Conservation (phyloP, 768 basidiomycete genomes). For the Russula abietina region DNA sequence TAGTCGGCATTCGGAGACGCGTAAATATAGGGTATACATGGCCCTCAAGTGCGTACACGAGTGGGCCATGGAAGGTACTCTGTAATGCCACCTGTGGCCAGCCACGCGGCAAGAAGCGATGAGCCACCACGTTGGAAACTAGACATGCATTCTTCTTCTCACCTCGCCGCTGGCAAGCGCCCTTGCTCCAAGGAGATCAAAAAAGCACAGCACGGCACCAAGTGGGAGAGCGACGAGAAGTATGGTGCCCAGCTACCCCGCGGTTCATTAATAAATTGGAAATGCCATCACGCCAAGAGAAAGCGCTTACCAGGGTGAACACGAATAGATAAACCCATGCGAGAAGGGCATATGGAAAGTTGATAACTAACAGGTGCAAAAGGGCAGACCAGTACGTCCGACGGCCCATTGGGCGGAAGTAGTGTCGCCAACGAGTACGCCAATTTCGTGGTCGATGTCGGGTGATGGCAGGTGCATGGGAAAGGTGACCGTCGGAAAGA, state of each 20-base stretch:
- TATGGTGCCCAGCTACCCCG: slow-evolving; percentile 63
- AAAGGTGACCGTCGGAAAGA: slow-evolving; percentile 5
- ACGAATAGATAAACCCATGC: slow-evolving; percentile 79
- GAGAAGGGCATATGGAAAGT: slow-evolving; percentile 72
- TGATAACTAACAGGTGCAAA: slow-evolving; percentile 64
- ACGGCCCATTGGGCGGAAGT: slow-evolving; percentile 57
- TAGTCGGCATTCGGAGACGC: slow-evolving; percentile 47
- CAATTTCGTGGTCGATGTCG: slow-evolving; percentile 13
- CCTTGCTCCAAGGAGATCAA: slow-evolving; percentile 69
- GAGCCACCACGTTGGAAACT: not conserved
- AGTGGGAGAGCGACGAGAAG: slow-evolving; percentile 74
- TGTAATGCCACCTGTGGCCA: slow-evolving; percentile 54
- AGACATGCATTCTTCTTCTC: slow-evolving; percentile 17
- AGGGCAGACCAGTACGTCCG: slow-evolving; percentile 58
- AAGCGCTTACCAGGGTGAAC: slow-evolving; percentile 60
- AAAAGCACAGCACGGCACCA: slow-evolving; percentile 71
- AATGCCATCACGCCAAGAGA: slow-evolving; percentile 16
- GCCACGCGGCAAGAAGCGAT: not conserved
- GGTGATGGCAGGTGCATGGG: slow-evolving; percentile 15
- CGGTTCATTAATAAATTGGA: not conserved
- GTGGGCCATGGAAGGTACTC: slow-evolving; percentile 60
- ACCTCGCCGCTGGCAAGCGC: slow-evolving; percentile 68
- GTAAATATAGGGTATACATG: slow-evolving; percentile 73
- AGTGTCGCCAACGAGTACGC: slow-evolving; percentile 42
- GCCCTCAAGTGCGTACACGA: slow-evolving; percentile 55